Conservation (phyloP, 257 asterid genomes). For the Fraxinus americana region DNA sequence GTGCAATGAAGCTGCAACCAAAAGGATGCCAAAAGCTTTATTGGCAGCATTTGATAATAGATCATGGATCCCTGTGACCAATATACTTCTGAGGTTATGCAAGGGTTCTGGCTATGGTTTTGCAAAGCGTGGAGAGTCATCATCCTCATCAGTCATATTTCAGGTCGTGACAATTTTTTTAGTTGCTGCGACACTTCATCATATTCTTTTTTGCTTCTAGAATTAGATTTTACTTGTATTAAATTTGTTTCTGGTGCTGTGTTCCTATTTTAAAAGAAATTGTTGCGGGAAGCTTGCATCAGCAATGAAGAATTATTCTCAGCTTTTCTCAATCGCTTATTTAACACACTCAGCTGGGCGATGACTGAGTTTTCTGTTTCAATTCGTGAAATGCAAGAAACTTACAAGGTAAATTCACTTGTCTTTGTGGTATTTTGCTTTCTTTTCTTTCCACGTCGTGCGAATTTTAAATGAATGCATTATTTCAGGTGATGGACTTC, state of each 20-base stretch:
- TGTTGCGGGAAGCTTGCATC: slow-evolving; percentile 83
- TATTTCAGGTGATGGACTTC: slow-evolving; percentile 71
- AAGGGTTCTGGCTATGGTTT: slow-evolving; percentile 83
- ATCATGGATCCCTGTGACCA: slow-evolving; percentile 95
- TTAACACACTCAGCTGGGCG: slow-evolving; percentile 94
- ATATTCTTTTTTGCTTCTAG: slow-evolving; percentile 15
- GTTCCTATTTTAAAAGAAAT: slow-evolving; percentile 42
- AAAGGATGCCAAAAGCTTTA: slow-evolving; percentile 76
- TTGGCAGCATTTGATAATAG: slow-evolving; percentile 85
- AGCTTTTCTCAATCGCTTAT: slow-evolving; percentile 81
- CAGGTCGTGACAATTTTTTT: slow-evolving; percentile 49
- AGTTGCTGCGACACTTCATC: slow-evolving; percentile 3
- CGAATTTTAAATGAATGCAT: slow-evolving; percentile 17
- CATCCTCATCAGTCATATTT: slow-evolving; percentile 75
- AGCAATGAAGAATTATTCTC: slow-evolving; percentile 70
- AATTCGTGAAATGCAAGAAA: slow-evolving; percentile 91
- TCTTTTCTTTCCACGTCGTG: slow-evolving; percentile 2
- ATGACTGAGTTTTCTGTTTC: slow-evolving; percentile 97
- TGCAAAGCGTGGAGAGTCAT: slow-evolving; percentile 81
- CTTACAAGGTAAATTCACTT: slow-evolving; percentile 59
- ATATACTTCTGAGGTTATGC: slow-evolving; percentile 75
- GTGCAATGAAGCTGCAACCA: slow-evolving; percentile 79
- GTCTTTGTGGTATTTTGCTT: slow-evolving; percentile 3
- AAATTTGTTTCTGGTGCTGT: slow-evolving; percentile 13
- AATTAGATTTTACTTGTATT: slow-evolving; percentile 16